Evolutionary conservation across 495 filamentous ascomycete genomes (phyloP).

Genomic region (Annulohypoxylon bovei): DNA sequence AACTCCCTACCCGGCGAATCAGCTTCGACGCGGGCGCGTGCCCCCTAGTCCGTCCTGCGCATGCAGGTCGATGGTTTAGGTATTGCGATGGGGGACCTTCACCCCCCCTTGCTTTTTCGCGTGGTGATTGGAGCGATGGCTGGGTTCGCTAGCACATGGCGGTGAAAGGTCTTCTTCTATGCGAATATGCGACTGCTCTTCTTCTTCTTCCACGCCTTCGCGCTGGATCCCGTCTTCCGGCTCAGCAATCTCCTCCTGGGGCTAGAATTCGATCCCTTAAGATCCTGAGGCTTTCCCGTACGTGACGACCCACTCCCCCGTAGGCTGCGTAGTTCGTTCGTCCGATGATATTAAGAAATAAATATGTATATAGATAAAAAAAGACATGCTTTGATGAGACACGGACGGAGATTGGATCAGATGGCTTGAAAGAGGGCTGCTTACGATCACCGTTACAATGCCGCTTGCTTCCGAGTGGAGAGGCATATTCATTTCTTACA

Average conservation of each 20-base stretch:
- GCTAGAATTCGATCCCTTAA: constrained; percentile 26
- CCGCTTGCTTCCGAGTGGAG: constrained; percentile 42
- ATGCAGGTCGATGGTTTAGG: constrained; percentile 44
- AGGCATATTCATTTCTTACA: constrained; percentile 39
- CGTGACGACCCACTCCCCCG: constrained; percentile 16
- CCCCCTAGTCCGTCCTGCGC: constrained; percentile 29
- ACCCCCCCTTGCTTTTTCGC: constrained; percentile 35
- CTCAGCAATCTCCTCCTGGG: neutral
- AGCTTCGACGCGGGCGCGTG: constrained; percentile 8
- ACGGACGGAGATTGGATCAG: constrained; percentile 33
- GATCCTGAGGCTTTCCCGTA: constrained; percentile 22
- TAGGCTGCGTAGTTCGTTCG: constrained; percentile 5
- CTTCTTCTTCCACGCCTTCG: constrained; percentile 8
- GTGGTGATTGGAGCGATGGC: constrained; percentile 44
- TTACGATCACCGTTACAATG: constrained; percentile 33
- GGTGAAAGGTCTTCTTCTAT: constrained; percentile 41
- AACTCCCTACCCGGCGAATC: constrained; percentile 37
- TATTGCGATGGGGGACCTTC: constrained; percentile 34
- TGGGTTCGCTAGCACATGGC: constrained; percentile 45
- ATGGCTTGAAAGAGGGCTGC: constrained; percentile 21
- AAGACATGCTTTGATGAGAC: constrained; percentile 17
- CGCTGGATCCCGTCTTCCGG: constrained; percentile 17
- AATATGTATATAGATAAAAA: constrained; percentile 8
- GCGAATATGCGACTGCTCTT: constrained; percentile 6
- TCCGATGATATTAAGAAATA: constrained; percentile 1